A percentile compares a stretch with the other conserved stretches of the same genome.
Conservation (phyloP, 352 stramenopile species). For the Phytophthora fragariae region DNA sequence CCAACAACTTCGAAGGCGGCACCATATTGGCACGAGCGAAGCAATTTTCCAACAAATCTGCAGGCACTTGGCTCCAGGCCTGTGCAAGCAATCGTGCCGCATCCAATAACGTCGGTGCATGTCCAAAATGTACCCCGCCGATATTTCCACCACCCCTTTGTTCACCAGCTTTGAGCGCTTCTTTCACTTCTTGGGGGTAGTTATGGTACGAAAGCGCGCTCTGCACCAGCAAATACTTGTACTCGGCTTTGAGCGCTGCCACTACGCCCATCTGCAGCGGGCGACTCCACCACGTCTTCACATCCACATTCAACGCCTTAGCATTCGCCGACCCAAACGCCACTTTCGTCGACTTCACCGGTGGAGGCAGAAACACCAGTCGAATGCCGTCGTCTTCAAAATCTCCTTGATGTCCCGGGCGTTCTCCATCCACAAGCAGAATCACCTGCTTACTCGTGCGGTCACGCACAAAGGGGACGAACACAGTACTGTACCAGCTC, state of each 20-base stretch:
- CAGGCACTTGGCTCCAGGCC: constrained; percentile 27
- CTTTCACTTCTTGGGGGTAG: constrained; percentile 35
- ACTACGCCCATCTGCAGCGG: constrained; percentile 29
- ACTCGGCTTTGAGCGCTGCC: constrained; percentile 27
- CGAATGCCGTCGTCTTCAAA: constrained; percentile 36
- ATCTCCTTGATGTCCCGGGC: constrained; percentile 38
- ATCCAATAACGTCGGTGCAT: constrained; percentile 33
- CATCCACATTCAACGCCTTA: background rate
- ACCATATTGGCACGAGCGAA: constrained; percentile 33
- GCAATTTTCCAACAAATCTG: constrained; percentile 27
- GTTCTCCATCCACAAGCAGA: constrained; percentile 36
- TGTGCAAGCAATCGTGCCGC: constrained; percentile 28
- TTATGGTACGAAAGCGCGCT: constrained; percentile 30
- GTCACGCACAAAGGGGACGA: constrained; percentile 32
- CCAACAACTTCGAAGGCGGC: constrained; percentile 29
- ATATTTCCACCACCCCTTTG: background rate
- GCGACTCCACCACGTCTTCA: constrained; percentile 22
- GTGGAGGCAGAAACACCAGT: constrained; percentile 30
- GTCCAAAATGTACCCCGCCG: constrained; percentile 35
- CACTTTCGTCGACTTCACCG: background rate
- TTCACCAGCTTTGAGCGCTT: constrained; percentile 15
- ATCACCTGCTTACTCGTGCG: constrained; percentile 30
- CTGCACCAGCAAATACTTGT: constrained; percentile 35
- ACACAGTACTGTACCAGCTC: constrained; percentile 38
- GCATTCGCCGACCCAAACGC: background rate